Evolutionary conservation across 352 stramenopile genomes (phyloP), one percentile per base, ranked within the genome.

Genomic region (Phytophthora tentaculata): DNA sequence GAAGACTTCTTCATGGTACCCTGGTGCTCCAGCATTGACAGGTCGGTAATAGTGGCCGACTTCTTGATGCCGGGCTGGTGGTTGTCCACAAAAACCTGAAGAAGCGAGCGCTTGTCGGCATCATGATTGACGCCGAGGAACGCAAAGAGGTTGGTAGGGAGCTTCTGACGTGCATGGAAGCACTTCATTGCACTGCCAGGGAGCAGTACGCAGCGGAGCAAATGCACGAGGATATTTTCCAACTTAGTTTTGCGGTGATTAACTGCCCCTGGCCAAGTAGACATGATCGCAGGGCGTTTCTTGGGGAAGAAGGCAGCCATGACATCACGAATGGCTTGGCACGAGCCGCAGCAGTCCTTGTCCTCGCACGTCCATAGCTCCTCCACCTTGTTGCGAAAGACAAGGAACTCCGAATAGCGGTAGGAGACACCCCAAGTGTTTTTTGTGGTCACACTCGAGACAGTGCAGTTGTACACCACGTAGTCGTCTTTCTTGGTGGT

Each of bases 151-250:
- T 86, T 74, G 17, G 23, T 59, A 20, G 83, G 78, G 12, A 92
- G 71, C 3, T 74, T 61, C 24, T 77, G 74, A 29, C 81, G 81
- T 5, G 83, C 80, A 22, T 72, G 61, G 23, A 78, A 67, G 26
- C 83, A 92, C 70, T 84, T 90, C 83, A 92, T 92, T n/a, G 83
- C 80, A 44, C 79, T 90, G 9, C 83, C 83, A 28, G 81, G 80
- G 20, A 89, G 73, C 41, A 91, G 64, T 32, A 86, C 76, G 61
- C 77, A 89, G 14, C 81, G 83, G 37, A 91, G 69, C 41, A 91
- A 69, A 61, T 91, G 66, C 10, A 85, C 65, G 24, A 91, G 69
- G 39, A 91, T 79, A 41, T 83, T 83, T 61, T 91, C 77, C 23
- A 90, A 57, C 61, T 89, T 88, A 2, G 73, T 65, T 69, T 88